These are phyloP conservation scores for Sarcodon aspratus DNA, from an alignment of 768 basidiomycete species.

Conservation along the genomic window DNA sequence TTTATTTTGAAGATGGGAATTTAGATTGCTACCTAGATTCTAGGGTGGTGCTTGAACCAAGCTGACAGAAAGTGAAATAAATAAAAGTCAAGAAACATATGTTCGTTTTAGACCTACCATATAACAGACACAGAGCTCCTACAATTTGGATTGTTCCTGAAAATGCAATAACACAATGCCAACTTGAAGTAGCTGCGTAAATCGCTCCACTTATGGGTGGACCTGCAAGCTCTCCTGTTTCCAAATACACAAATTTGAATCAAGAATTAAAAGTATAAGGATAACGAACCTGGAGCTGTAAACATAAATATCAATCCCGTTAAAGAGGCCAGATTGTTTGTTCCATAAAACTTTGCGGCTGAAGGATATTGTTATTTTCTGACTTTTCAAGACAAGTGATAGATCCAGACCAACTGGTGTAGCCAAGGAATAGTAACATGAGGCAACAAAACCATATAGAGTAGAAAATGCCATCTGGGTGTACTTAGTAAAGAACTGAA, in stretches of 20 bases:
- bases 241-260: background rate
- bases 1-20: no score
- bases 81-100: no score
- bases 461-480: conserved; percentile 17
- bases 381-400: background rate
- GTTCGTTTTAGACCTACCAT: conserved; percentile 4
- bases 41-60: no score
- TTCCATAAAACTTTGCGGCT: conserved; percentile 8
- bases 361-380: background rate
- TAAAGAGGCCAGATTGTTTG: conserved; percentile 8
- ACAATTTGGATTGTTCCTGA: conserved; percentile 12
- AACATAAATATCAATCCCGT: background rate
- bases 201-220: conserved; percentile 13
- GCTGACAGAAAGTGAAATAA: no score
- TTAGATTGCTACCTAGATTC: no score
- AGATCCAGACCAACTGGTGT: conserved; percentile 19
- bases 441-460: conserved; percentile 23
- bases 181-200: conserved; percentile 8
- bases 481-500: background rate
- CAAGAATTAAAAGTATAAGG: background rate
- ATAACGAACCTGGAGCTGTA: background rate
- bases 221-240: conserved; percentile 10
- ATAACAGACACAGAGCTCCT: conserved; percentile 9
- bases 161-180: conserved; percentile 11
- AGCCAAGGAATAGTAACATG: conserved; percentile 21